phyloP scores from a whole-genome alignment of 306 rosid genomes.

The Glycine soja region DNA sequence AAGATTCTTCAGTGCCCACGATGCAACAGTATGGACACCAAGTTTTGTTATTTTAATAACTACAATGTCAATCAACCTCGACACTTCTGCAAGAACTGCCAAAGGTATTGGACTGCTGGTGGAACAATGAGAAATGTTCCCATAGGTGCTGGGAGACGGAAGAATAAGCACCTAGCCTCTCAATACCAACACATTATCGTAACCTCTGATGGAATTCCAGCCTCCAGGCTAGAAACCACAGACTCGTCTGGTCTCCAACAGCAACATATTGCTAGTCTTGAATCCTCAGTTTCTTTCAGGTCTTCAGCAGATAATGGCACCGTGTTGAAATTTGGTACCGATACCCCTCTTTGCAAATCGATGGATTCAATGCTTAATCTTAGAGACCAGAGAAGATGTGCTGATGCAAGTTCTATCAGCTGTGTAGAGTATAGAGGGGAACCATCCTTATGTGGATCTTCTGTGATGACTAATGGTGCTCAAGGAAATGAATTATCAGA shows the following conservation, averaged over 20 bases:
- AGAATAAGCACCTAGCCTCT: slow-evolving; percentile 73
- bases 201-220: slow-evolving; percentile 55
- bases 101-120: slow-evolving; percentile 89
- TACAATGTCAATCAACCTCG: slow-evolving; percentile 85
- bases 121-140: slow-evolving; percentile 84
- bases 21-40: slow-evolving; percentile 74
- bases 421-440: slow-evolving; percentile 51
- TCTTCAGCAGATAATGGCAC: slow-evolving; percentile 51
- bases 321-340: slow-evolving; percentile 66
- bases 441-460: slow-evolving; percentile 53
- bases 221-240: slow-evolving; percentile 50
- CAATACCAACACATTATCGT: slow-evolving; percentile 64
- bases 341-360: slow-evolving; percentile 58
- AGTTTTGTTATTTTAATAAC: slow-evolving; percentile 84
- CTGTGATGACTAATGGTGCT: slow-evolving; percentile 43
- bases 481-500: slow-evolving; percentile 54
- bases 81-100: slow-evolving; percentile 86
- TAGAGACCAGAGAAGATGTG: slow-evolving; percentile 47
- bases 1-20: slow-evolving; percentile 79
- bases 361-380: slow-evolving; percentile 60
- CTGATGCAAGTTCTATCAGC: slow-evolving; percentile 45
- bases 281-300: slow-evolving; percentile 44
- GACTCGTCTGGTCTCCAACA: slow-evolving; percentile 46
- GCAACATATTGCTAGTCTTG: slow-evolving; percentile 41
- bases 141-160: slow-evolving; percentile 75